Evolutionary conservation across 2,329 filamentous ascomycete species (phyloP).

Genomic region (Akanthomyces lecanii): DNA sequence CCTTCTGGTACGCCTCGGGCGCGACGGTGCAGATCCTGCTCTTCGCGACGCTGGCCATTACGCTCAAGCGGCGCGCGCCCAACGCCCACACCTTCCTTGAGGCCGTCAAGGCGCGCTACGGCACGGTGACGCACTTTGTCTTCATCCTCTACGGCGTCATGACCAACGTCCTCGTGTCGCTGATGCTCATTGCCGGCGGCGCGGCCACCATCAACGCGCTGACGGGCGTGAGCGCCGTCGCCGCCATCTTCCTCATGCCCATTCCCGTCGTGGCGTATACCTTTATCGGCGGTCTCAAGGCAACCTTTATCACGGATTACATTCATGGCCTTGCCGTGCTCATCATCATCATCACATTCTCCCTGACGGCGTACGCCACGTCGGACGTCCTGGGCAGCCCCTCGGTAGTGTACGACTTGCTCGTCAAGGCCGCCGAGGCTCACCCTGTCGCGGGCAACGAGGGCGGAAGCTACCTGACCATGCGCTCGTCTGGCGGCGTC

Average conservation of each 20-base stretch:
- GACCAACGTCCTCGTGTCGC: conserved; percentile 82
- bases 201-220: conserved; percentile 49
- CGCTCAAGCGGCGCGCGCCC: conserved; percentile 79
- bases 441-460: conserved; percentile 79
- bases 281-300: conserved; percentile 73
- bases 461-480: conserved; percentile 79
- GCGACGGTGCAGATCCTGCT: conserved; percentile 84
- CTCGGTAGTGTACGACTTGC: conserved; percentile 69
- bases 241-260: conserved; percentile 67
- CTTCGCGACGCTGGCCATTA: conserved; percentile 86
- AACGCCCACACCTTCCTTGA: conserved; percentile 86
- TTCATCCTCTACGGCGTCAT: conserved; percentile 79
- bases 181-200: conserved; percentile 84
- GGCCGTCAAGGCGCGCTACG: conserved; percentile 77
- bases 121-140: conserved; percentile 64
- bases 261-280: conserved; percentile 80
- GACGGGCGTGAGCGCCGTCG: conserved; percentile 55
- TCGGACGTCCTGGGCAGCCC: conserved; percentile 71
- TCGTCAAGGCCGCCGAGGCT: conserved; percentile 61
- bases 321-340: conserved; percentile 82
- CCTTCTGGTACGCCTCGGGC: conserved; percentile 59
- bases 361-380: conserved; percentile 76
- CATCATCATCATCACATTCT: conserved; percentile 80
- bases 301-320: conserved; percentile 81
- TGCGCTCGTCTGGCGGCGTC: conserved; percentile 66